phyloP scores from a whole-genome alignment of 805 yeast species.

The Brettanomyces custersianus region DNA sequence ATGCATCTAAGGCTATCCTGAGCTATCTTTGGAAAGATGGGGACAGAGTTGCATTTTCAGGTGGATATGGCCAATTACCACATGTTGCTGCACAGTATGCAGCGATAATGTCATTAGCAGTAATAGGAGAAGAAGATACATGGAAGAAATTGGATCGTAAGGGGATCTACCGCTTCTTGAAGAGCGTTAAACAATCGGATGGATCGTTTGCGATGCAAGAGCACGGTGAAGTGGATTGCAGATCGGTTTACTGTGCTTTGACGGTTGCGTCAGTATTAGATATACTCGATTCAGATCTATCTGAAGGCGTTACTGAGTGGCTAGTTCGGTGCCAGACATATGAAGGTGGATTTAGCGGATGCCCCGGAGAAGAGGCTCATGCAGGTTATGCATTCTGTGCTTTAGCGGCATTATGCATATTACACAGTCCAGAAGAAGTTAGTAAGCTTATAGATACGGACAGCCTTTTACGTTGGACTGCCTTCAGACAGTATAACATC shows the following conservation, averaged over 20 bases:
- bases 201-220: constrained; percentile 74
- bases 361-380: constrained; percentile 83
- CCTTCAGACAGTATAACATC: constrained; percentile 53
- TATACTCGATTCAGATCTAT: constrained; percentile 53
- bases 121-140: constrained; percentile 32
- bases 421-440: constrained; percentile 30
- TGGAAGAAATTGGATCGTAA: constrained; percentile 38
- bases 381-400: constrained; percentile 97
- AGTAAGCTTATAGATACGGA: constrained; percentile 34
- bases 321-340: constrained; percentile 68
- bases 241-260: constrained; percentile 86
- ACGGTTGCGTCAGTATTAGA: constrained; percentile 58
- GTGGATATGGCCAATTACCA: constrained; percentile 74
- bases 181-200: constrained; percentile 49
- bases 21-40: constrained; percentile 2
- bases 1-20: constrained; percentile 1
- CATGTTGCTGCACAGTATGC: constrained; percentile 87
- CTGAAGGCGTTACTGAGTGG: constrained; percentile 48
- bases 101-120: constrained; percentile 51
- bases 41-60: constrained; percentile 54
- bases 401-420: constrained; percentile 47
- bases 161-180: constrained; percentile 53
- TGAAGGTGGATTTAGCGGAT: constrained; percentile 94
- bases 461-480: constrained; percentile 55
- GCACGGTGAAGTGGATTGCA: constrained; percentile 77